Evolutionary conservation across 495 filamentous ascomycete species (phyloP).

Genomic region (Penicillium waksmanii): DNA sequence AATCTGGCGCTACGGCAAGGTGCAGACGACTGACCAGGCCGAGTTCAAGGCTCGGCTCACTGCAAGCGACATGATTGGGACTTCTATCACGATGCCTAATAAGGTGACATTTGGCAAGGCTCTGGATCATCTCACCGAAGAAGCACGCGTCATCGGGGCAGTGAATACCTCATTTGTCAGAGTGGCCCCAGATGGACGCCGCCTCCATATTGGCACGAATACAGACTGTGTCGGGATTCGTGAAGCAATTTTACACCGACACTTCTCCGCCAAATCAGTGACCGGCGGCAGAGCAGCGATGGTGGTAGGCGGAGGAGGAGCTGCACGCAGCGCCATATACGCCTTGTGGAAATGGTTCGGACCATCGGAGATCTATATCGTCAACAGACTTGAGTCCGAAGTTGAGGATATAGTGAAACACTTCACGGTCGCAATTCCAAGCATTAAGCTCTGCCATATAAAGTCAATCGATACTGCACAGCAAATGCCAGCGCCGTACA

Average conservation of each 20-base stretch:
- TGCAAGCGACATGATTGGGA: slow-evolving; percentile 39
- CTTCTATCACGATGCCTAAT: slow-evolving; percentile 66
- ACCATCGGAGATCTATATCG: slow-evolving; percentile 60
- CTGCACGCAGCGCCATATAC: slow-evolving; percentile 62
- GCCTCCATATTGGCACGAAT: slow-evolving; percentile 60
- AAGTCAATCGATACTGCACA: slow-evolving; percentile 50
- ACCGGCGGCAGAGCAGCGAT: slow-evolving; percentile 50
- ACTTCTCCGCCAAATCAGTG: slow-evolving; percentile 26
- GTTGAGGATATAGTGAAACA: slow-evolving; percentile 56
- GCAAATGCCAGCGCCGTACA: slow-evolving; percentile 47
- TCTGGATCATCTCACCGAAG: slow-evolving; percentile 60
- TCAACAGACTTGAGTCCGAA: slow-evolving; percentile 60
- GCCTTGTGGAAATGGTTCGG: slow-evolving; percentile 58
- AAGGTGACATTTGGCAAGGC: slow-evolving; percentile 61
- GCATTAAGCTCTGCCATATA: slow-evolving; percentile 47
- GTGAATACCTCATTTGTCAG: slow-evolving; percentile 64
- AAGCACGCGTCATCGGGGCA: slow-evolving; percentile 62
- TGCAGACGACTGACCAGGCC: slow-evolving; percentile 41
- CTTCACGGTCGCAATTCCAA: slow-evolving; percentile 20
- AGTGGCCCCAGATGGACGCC: slow-evolving; percentile 34
- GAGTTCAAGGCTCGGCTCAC: slow-evolving; percentile 8
- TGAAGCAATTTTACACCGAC: slow-evolving; percentile 60
- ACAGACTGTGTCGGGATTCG: slow-evolving; percentile 68
- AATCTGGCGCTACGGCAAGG: slow-evolving; percentile 54
- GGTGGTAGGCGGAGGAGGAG: slow-evolving; percentile 62